These are phyloP conservation scores for Mycosarcoma mackinlayi DNA, from an alignment of 1,284 basidiomycete species.

Conservation along the genomic window DNA sequence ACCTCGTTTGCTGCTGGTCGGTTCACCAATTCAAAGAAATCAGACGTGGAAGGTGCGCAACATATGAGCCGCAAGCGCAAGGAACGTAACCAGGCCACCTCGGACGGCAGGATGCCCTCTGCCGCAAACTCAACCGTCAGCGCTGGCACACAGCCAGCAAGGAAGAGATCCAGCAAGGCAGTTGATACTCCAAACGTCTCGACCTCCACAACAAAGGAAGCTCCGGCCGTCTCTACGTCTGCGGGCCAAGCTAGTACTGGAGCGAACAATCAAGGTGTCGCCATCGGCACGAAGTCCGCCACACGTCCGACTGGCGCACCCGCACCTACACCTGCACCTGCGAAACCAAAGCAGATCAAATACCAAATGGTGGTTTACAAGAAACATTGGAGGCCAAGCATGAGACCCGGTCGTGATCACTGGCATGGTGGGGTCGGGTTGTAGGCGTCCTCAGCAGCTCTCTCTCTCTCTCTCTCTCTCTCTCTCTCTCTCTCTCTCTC, in stretches of 20 bases:
- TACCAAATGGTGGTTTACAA: slow-evolving; percentile 25
- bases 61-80: slow-evolving; percentile 10
- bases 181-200: not conserved
- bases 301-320: too few species aligned
- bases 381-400: slow-evolving; percentile 18
- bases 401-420: slow-evolving; percentile 24
- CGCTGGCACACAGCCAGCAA: not conserved
- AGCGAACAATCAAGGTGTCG: too few species aligned
- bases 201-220: not conserved
- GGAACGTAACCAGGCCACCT: not conserved
- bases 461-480: too few species aligned
- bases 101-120: not conserved
- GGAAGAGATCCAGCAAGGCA: not conserved
- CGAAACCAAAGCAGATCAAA: slow-evolving; percentile 10
- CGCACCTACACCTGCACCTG: too few species aligned
- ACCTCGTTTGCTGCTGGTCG: too few species aligned
- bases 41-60: too few species aligned
- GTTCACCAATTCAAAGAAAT: too few species aligned
- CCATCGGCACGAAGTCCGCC: too few species aligned
- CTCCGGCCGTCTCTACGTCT: not conserved
- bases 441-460: too few species aligned
- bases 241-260: not conserved
- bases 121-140: not conserved
- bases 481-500: not conserved
- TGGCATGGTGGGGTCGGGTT: slow-evolving; percentile 15